Base-by-base conservation (phyloP, 345 rosid species). In the Salix dunnii region DNA sequence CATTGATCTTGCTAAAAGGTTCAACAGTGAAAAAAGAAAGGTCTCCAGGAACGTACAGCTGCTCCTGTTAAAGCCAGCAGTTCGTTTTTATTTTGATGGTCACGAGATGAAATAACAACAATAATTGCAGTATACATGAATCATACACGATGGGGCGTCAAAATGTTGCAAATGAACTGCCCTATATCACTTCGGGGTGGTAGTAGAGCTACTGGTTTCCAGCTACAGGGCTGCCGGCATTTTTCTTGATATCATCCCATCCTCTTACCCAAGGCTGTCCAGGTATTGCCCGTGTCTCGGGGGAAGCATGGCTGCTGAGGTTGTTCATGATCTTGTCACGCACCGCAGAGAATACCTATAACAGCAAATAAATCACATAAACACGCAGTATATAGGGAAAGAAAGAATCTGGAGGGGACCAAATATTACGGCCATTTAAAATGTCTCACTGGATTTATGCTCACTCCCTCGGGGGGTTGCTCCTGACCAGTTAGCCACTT, bases 401-500 rank as follows among this genome's bases (percentile, higher is more conserved):
- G 13, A 46, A 66, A 17, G 11, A n/a, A 18, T 36, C 17, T 20
- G 72, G 7, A n/a, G 12, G 55, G 4, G 43, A 74, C 40, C 31
- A 71, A 58, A 28, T 17, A 38, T 27, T 40, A 61, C 27, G 46
- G 48, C 51, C 23, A 46, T 53, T n/a, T 53, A 33, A 23, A 33
- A 35, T 67, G 2, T 72, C 90, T 88, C 77, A 93, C 99, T 40
- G 93, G 93, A 86, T 93, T 93, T 70, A 53, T 31, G 70, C 78
- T 86, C 74, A 95, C 90, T 27, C 85, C 84, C 77, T 93, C 97
- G 0, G 97, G 98, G 46, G 98, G 91, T 85, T 89, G 92, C 88
- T 93, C 97, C 81, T 93, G 97, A 25, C 84, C 88, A 43, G 88
- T 91, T 77, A 95, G 81, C 99, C 98, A 95, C 79, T 90, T 95